Conservation (phyloP, 768 basidiomycete genomes). For the Kwoniella sp. region DNA sequence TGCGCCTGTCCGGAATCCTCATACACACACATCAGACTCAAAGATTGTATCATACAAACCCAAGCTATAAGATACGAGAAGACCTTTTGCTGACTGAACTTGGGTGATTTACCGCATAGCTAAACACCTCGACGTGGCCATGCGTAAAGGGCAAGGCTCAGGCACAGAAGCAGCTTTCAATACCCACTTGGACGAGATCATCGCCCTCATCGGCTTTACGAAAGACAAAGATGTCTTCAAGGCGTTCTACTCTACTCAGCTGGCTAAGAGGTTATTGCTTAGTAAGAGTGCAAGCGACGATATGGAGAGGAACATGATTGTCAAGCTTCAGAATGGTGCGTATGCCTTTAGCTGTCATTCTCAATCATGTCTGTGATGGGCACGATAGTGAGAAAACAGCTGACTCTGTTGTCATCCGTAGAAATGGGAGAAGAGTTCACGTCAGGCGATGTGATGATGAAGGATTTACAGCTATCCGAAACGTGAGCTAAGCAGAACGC, state of each 20-base stretch:
- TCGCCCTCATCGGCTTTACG: conserved; percentile 89
- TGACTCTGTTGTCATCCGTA: conserved; percentile 50
- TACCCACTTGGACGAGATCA: conserved; percentile 84
- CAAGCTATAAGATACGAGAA: too few species aligned
- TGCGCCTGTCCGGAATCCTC: too few species aligned
- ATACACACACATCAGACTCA: too few species aligned
- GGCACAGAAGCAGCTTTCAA: conserved; percentile 84
- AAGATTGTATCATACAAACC: not conserved
- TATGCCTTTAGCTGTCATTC: conserved; percentile 38
- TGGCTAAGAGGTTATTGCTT: conserved; percentile 88
- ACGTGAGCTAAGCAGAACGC: too few species aligned
- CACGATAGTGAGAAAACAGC: too few species aligned
- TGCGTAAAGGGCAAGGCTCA: conserved; percentile 81
- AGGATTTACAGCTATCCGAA: conserved; percentile 65
- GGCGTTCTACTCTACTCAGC: conserved; percentile 92
- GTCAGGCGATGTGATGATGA: conserved; percentile 94
- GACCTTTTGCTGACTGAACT: too few species aligned
- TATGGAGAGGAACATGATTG: conserved; percentile 79
- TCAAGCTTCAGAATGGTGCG: conserved; percentile 75
- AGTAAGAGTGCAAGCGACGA: conserved; percentile 93
- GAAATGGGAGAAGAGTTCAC: conserved; percentile 95
- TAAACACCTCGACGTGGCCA: conserved; percentile 79
- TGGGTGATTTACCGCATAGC: conserved; percentile 59
- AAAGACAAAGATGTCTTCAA: conserved; percentile 97
- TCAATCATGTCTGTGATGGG: conserved; percentile 8